Base-by-base conservation (phyloP, 2,329 filamentous ascomycete genomes). In the Allantophomopsis lycopodina region DNA sequence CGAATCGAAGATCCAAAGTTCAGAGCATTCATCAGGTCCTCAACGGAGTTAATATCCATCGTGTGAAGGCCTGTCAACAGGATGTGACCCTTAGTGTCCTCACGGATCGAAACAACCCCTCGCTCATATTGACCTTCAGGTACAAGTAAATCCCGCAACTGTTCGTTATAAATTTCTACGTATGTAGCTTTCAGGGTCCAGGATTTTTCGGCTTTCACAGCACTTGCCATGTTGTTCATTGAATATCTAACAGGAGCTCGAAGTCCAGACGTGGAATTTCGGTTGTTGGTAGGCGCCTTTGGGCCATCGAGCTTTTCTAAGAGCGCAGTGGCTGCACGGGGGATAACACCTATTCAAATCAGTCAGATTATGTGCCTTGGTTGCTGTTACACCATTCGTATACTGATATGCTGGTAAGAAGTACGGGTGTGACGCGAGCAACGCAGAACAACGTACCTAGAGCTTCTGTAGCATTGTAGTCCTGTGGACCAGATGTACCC, bases 151-250 rank as follows among this genome's bases (percentile, higher is more conserved):
- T 98, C 91, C 50, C 91, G 79, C 21, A 96, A 68, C 55, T 93
- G 83, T 61, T 98, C 91, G 55, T 98, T 96, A 65, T 98, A 98
- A 48, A 98, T 98, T 67, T 96, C 75, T 46, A 95, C 84, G 55
- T 95, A 95, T 1, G 88, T 95, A 10, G 89, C 91, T 58, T 83
- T 94, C 52, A 98, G 66, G 39, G 85, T 81, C 91, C 91, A 98
- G 45, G 71, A 83, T 59, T 82, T 87, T 37, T 91, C 83, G 4
- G 55, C 39, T 40, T 46, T 54, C 15, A 48, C 39, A 23, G 45
- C 18, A 38, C 43, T 42, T 5, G 49, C 23, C 37, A 48, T 43
- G 14, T 45, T 36, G 32, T 49, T 51, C 42, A 75, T 70, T 2
- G 83, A 87, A 50, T 93, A 91, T 46, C 86, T 76, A 36, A 77